These are phyloP conservation scores for Tylopilus intermedius DNA, from an alignment of 768 basidiomycete species.

Conservation along the genomic window DNA sequence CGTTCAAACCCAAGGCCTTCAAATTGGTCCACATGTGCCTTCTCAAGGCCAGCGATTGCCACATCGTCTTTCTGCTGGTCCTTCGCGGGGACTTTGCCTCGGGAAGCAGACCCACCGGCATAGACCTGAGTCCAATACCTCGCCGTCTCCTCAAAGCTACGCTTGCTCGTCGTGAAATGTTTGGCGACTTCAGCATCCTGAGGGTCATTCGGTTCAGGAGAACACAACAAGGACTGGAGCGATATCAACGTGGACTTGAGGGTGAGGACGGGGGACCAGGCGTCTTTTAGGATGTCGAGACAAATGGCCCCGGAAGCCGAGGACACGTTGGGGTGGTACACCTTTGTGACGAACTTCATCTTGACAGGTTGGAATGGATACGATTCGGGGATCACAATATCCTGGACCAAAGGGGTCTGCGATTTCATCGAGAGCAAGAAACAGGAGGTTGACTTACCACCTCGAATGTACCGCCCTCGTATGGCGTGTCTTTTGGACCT, in stretches of 20 bases:
- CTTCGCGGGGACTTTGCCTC: constrained; percentile 33
- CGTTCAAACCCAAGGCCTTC: constrained; percentile 78
- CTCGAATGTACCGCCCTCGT: constrained; percentile 86
- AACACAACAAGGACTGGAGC: constrained; percentile 86
- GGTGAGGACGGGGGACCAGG: constrained; percentile 93
- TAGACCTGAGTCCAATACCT: constrained; percentile 92
- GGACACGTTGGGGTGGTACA: constrained; percentile 94
- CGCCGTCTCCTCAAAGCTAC: constrained; percentile 88
- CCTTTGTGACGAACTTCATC: constrained; percentile 97
- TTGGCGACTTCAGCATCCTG: constrained; percentile 98
- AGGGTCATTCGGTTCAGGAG: constrained; percentile 92
- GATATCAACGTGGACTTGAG: constrained; percentile 96
- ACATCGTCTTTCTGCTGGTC: constrained; percentile 42
- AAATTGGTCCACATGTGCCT: constrained; percentile 80
- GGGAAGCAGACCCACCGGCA: constrained; percentile 63
- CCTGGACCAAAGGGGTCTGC: constrained; percentile 40
- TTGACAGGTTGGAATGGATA: constrained; percentile 93
- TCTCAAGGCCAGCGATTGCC: constrained; percentile 75
- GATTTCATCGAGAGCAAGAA: constrained; percentile 1
- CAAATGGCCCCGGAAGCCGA: constrained; percentile 94
- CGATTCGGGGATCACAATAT: constrained; percentile 88
- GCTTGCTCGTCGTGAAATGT: constrained; percentile 86
- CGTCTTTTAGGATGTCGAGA: constrained; percentile 79
- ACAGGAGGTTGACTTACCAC: constrained; percentile 55
- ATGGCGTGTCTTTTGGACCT: constrained; percentile 90